A percentile compares a stretch with the other conserved stretches of the same genome.
These are phyloP conservation scores for Saturnispora galanensis DNA, from an alignment of 805 yeast genomes.

Conservation along the genomic window DNA sequence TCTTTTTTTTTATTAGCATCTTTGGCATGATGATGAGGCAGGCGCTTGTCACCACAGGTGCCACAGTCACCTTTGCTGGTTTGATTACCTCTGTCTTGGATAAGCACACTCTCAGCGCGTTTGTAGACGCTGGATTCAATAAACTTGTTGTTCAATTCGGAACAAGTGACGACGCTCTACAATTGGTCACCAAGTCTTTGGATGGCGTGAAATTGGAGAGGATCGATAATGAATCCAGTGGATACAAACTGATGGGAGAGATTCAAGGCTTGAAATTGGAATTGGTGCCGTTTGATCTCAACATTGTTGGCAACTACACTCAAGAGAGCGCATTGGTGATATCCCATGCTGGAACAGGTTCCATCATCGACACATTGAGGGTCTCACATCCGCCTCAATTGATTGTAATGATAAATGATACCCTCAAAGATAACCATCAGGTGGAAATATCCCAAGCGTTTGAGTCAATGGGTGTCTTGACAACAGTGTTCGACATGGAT, in stretches of 20 bases:
- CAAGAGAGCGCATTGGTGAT: constrained; percentile 48
- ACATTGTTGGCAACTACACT: constrained; percentile 34
- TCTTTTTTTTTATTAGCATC: background rate
- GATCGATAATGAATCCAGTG: background rate
- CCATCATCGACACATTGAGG: constrained; percentile 71
- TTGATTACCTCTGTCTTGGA: constrained; percentile 40
- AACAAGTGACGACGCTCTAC: constrained; percentile 9
- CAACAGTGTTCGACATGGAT: background rate
- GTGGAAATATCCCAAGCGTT: constrained; percentile 60
- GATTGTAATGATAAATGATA: constrained; percentile 60
- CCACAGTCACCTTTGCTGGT: constrained; percentile 70
- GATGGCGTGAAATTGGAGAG: background rate
- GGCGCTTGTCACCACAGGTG: constrained; percentile 72
- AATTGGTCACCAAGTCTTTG: background rate
- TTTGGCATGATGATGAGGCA: constrained; percentile 12
- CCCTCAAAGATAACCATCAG: constrained; percentile 85
- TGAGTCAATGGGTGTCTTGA: constrained; percentile 24
- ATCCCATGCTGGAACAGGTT: constrained; percentile 90
- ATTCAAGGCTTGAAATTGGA: constrained; percentile 6
- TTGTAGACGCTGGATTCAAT: constrained; percentile 31
- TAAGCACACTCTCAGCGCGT: constrained; percentile 24
- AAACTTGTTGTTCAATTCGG: constrained; percentile 55
- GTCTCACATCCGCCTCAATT: constrained; percentile 27
- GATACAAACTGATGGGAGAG: background rate
- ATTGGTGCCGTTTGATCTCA: constrained; percentile 39